These are phyloP conservation scores for Cylindrotheca closterium DNA, from an alignment of 108 stramenopile genomes.

Conservation along the genomic window DNA sequence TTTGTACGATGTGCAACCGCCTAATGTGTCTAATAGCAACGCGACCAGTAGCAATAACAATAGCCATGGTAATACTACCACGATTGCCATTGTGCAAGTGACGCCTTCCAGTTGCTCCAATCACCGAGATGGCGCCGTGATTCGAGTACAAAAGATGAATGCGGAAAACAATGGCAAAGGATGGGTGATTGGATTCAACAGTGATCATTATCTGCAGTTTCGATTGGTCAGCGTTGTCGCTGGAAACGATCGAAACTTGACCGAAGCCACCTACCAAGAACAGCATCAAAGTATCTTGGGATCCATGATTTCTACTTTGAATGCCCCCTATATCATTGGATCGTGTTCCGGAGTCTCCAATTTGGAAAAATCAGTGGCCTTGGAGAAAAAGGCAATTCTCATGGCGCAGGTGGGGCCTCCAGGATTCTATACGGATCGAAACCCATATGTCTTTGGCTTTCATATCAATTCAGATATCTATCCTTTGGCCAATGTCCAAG, in stretches of 20 bases:
- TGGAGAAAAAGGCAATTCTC: slow-evolving; percentile 34
- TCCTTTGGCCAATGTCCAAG: slow-evolving; percentile 26
- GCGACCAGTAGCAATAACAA: neutral
- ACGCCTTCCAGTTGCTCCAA: slow-evolving; percentile 29
- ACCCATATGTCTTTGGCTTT: slow-evolving; percentile 59
- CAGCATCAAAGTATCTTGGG: slow-evolving; percentile 24
- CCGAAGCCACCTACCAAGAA: slow-evolving; percentile 21
- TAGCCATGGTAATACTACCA: neutral
- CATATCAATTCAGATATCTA: slow-evolving; percentile 53
- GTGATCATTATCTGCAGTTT: slow-evolving; percentile 41
- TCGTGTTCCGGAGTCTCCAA: slow-evolving; percentile 33
- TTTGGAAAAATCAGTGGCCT: slow-evolving; percentile 32
- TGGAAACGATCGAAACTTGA: slow-evolving; percentile 23
- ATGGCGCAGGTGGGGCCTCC: slow-evolving; percentile 58
- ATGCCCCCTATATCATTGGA: slow-evolving; percentile 47
- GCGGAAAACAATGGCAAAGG: slow-evolving; percentile 38
- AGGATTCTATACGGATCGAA: slow-evolving; percentile 34
- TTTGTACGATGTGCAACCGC: slow-evolving; percentile 18
- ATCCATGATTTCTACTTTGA: slow-evolving; percentile 17
- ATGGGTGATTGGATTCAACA: slow-evolving; percentile 41
- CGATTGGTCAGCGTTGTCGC: slow-evolving; percentile 46
- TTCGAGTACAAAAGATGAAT: slow-evolving; percentile 39
- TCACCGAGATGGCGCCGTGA: slow-evolving; percentile 43
- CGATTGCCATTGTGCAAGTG: slow-evolving; percentile 32
- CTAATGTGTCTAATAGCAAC: neutral